A percentile compares a stretch with the other conserved stretches of the same genome.
Evolutionary conservation across 2,329 filamentous ascomycete genomes (phyloP).

Genomic region (Aspergillus sp.): DNA sequence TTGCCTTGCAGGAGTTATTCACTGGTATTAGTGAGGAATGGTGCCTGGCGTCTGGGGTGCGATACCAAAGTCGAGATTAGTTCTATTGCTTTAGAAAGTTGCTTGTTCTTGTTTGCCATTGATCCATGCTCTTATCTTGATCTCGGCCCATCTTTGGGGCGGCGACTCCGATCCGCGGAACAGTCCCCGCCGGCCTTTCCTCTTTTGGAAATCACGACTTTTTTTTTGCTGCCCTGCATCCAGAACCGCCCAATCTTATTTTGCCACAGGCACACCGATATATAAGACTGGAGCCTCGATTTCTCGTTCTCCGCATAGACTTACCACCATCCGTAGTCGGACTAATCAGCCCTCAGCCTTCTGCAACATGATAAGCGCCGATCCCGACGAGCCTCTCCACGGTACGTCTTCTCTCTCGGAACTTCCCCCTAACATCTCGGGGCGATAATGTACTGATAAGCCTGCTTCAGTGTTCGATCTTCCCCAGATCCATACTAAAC

Average conservation of each 20-base stretch:
- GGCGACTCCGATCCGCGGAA: slow-evolving; percentile 29
- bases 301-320: slow-evolving; percentile 2
- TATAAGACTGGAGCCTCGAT: slow-evolving; percentile 7
- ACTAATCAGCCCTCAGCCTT: slow-evolving; percentile 7
- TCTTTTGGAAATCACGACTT: slow-evolving; percentile 32
- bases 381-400: slow-evolving; percentile 41
- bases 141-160: slow-evolving; percentile 15
- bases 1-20: not conserved
- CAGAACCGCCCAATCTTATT: slow-evolving; percentile 18
- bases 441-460: slow-evolving; percentile 36
- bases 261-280: slow-evolving; percentile 20
- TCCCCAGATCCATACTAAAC: slow-evolving; percentile 79
- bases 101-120: not conserved
- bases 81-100: slow-evolving; percentile 1
- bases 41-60: slow-evolving; percentile 19
- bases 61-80: slow-evolving; percentile 8
- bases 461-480: slow-evolving; percentile 65
- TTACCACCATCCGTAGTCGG: not conserved
- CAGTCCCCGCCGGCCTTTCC: slow-evolving; percentile 32
- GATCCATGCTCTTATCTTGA: slow-evolving; percentile 4
- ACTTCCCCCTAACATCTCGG: slow-evolving; percentile 20
- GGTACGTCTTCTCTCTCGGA: slow-evolving; percentile 30
- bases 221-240: slow-evolving; percentile 29
- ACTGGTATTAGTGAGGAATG: not conserved
- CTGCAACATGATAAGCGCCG: slow-evolving; percentile 36